A percentile compares a stretch with the other conserved stretches of the same genome.
These are phyloP conservation scores for Solanum chilense DNA, from an alignment of 257 asterid species.

Conservation along the genomic window DNA sequence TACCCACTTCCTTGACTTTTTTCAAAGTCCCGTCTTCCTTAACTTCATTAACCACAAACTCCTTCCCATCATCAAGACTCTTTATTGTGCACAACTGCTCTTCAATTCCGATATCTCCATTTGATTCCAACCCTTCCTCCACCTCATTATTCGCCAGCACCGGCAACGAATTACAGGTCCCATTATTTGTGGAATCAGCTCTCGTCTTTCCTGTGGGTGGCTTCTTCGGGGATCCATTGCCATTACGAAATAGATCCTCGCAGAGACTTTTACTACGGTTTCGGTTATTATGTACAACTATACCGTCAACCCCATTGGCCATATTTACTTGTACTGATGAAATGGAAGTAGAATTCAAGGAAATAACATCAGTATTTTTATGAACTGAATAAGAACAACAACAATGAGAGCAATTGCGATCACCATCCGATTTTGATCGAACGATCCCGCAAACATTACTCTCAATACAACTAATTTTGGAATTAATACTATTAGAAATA, in stretches of 20 bases:
- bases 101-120: constrained; percentile 16
- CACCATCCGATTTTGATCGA: constrained; percentile 13
- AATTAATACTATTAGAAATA: not conserved
- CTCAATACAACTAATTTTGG: not conserved
- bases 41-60: constrained; percentile 85
- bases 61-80: constrained; percentile 92
- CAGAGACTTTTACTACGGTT: not conserved
- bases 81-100: constrained; percentile 54
- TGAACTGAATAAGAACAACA: not conserved
- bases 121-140: constrained; percentile 1
- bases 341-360: not conserved
- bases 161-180: not conserved
- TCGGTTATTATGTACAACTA: constrained; percentile 19
- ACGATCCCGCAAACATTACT: constrained; percentile 22
- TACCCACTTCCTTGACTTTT: constrained; percentile 80
- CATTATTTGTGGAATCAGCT: constrained; percentile 1
- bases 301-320: constrained; percentile 8
- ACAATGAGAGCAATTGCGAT: not conserved
- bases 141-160: constrained; percentile 1
- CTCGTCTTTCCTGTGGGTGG: constrained; percentile 29
- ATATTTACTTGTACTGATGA: constrained; percentile 1
- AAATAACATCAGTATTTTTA: not conserved
- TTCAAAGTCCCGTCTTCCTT: constrained; percentile 94
- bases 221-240: constrained; percentile 21
- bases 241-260: constrained; percentile 5